These are phyloP conservation scores for Usnea hakonensis DNA, from an alignment of 495 filamentous ascomycete genomes.

Conservation along the genomic window DNA sequence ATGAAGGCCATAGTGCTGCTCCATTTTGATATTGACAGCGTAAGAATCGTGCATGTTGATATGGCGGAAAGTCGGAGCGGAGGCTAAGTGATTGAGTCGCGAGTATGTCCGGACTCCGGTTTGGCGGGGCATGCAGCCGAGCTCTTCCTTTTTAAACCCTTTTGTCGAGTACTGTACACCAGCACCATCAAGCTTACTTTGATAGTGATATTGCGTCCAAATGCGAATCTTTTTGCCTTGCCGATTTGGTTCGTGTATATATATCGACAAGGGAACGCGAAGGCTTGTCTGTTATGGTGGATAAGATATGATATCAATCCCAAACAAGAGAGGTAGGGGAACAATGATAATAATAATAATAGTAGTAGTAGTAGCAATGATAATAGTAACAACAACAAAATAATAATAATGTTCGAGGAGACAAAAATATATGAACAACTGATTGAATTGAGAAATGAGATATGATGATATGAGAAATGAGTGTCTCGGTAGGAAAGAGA, in stretches of 20 bases:
- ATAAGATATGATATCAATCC: too few relatives aligned
- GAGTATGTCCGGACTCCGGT: constrained; percentile 3
- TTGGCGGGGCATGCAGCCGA: constrained; percentile 14
- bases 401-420: background rate
- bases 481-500: background rate
- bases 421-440: background rate
- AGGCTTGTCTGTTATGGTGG: too few relatives aligned
- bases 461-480: background rate
- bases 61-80: constrained; percentile 9
- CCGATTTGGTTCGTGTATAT: too few relatives aligned
- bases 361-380: too few relatives aligned
- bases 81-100: constrained; percentile 9
- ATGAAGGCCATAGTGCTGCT: constrained; percentile 26
- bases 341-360: background rate
- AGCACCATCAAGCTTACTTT: background rate
- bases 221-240: too few relatives aligned
- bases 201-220: too few relatives aligned
- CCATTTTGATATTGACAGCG: constrained; percentile 30
- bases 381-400: background rate
- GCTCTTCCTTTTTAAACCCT: background rate
- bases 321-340: background rate
- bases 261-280: too few relatives aligned
- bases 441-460: too few relatives aligned
- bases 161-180: too few relatives aligned
- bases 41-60: constrained; percentile 29